A percentile compares a stretch with the other conserved stretches of the same genome.
Evolutionary conservation across 176 grass and related monocot species (phyloP).

Genomic region (Rhynchospora tenuis): DNA sequence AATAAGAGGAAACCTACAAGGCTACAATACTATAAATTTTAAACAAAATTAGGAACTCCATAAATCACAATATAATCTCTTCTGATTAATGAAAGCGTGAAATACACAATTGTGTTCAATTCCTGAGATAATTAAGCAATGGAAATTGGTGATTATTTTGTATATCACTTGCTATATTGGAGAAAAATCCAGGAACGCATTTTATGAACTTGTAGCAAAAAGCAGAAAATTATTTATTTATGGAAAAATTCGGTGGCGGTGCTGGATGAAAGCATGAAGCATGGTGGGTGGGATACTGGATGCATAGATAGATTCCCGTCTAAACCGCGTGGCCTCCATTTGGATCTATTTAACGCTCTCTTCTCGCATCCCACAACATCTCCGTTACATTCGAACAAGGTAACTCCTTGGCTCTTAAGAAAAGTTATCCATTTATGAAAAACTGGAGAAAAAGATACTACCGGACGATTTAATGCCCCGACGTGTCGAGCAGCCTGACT

Average conservation of each 20-base stretch:
- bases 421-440: background rate
- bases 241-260: conserved; percentile 16
- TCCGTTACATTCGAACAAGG: background rate
- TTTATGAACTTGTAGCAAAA: background rate
- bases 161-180: background rate
- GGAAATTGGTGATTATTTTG: too few species aligned
- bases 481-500: background rate
- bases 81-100: background rate
- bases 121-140: background rate
- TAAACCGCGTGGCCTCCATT: conserved; percentile 15
- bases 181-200: background rate
- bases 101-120: background rate
- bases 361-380: background rate
- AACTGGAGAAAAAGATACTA: background rate
- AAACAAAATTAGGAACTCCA: background rate
- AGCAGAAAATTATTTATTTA: background rate
- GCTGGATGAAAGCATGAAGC: background rate
- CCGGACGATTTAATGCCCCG: background rate
- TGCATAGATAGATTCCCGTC: background rate
- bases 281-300: background rate
- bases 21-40: background rate
- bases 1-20: background rate
- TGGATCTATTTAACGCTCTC: background rate
- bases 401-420: fast-evolving
- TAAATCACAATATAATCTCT: background rate